phyloP scores from a whole-genome alignment of 345 rosid species.

The Acer negundo region DNA sequence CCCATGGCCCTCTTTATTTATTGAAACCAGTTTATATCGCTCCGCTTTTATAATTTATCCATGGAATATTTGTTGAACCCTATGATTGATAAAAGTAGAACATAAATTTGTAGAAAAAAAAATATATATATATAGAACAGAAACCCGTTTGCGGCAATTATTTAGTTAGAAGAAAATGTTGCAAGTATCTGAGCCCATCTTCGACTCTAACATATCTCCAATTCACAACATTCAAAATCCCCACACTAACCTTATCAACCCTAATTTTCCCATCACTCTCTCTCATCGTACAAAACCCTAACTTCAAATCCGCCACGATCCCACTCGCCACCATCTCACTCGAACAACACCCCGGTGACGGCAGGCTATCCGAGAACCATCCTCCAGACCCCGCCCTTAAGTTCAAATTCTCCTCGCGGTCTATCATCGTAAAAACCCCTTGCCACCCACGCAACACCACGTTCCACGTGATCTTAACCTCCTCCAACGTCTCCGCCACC shows the following conservation, averaged over 20 bases:
- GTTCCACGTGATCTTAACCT: slow-evolving; percentile 43
- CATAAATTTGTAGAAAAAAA: too few relatives aligned
- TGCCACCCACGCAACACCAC: slow-evolving; percentile 41
- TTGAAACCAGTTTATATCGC: too few relatives aligned
- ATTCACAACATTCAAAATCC: slow-evolving; percentile 35
- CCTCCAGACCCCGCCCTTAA: slow-evolving; percentile 19
- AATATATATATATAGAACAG: too few relatives aligned
- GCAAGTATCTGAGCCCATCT: slow-evolving; percentile 50
- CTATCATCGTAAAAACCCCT: slow-evolving; percentile 48
- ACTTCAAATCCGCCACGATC: slow-evolving; percentile 44
- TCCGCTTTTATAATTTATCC: too few relatives aligned
- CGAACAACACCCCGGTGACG: slow-evolving; percentile 40
- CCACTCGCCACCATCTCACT: slow-evolving; percentile 29
- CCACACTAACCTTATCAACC: slow-evolving; percentile 40
- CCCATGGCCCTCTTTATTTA: too few relatives aligned
- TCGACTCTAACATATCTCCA: slow-evolving; percentile 56
- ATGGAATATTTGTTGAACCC: too few relatives aligned
- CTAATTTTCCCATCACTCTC: neutral
- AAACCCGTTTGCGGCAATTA: too few relatives aligned
- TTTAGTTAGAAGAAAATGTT: slow-evolving; percentile 42
- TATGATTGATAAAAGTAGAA: too few relatives aligned
- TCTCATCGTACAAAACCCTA: slow-evolving; percentile 19
- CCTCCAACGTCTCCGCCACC: neutral
- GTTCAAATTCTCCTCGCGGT: slow-evolving; percentile 28
- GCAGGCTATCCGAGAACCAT: slow-evolving; percentile 58